Evolutionary conservation across 1,139 yeast species (phyloP).

Genomic region (Pneumocystis sp.): DNA sequence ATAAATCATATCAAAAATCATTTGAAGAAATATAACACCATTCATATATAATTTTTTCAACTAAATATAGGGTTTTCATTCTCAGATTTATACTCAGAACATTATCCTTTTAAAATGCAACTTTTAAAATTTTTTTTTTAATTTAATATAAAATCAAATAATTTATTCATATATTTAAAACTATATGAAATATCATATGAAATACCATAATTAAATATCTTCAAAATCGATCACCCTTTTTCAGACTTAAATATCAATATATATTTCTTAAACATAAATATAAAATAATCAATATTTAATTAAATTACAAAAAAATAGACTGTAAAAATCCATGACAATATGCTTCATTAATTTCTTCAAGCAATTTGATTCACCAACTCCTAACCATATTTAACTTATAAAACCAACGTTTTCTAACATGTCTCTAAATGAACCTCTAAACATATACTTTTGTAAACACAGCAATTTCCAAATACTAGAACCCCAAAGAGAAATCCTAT

Average conservation of each 20-base stretch:
- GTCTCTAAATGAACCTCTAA: conserved; percentile 41
- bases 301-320: conserved; percentile 16
- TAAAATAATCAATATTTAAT: neutral
- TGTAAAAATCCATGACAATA: conserved; percentile 70
- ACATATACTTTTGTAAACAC: conserved; percentile 50
- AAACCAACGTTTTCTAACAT: conserved; percentile 54
- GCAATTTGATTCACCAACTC: conserved; percentile 71
- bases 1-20: conserved; percentile 47
- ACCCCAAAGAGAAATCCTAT: conserved; percentile 31
- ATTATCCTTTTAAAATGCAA: neutral
- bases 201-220: conserved; percentile 54
- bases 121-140: no score
- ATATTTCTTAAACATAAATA: conserved; percentile 42
- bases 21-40: conserved; percentile 57
- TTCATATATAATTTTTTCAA: conserved; percentile 82
- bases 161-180: neutral
- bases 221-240: conserved; percentile 33
- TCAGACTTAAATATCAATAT: conserved; percentile 31
- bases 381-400: conserved; percentile 63
- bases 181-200: conserved; percentile 38
- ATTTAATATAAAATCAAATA: conserved; percentile 29
- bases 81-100: conserved; percentile 10
- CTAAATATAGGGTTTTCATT: conserved; percentile 30
- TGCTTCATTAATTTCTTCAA: conserved; percentile 70
- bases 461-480: conserved; percentile 52